These are phyloP conservation scores for Paecilomyces variotii DNA, from an alignment of 2,329 filamentous ascomycete species.

Conservation along the genomic window DNA sequence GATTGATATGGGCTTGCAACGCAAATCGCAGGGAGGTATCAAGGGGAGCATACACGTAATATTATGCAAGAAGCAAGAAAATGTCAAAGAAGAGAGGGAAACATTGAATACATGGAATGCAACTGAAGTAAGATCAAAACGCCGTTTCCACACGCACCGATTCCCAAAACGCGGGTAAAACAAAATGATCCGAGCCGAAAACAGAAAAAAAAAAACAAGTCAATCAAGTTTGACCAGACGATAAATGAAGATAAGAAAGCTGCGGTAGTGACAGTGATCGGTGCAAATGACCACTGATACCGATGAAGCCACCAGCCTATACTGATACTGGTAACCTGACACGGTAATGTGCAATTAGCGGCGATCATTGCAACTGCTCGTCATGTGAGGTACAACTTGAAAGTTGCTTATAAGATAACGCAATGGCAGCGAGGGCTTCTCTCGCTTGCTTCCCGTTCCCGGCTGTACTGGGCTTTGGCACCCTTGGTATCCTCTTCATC, in stretches of 20 bases:
- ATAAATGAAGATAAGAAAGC: not conserved
- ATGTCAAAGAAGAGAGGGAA: not conserved
- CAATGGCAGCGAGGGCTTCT: conserved; percentile 56
- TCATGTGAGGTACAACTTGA: not conserved
- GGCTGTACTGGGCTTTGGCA: conserved; percentile 45
- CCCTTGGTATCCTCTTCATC: conserved; percentile 71
- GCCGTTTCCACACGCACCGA: conserved; percentile 7
- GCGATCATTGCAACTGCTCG: not conserved
- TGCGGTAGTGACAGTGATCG: not conserved
- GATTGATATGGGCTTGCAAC: not conserved
- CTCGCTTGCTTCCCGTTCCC: conserved; percentile 48
- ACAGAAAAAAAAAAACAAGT: not conserved
- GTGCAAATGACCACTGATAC: not conserved
- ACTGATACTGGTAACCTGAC: not conserved
- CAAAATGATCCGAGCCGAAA: conserved; percentile 1
- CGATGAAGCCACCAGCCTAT: not conserved
- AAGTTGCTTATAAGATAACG: conserved; percentile 47
- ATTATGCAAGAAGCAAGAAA: conserved; percentile 2
- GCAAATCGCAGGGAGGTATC: conserved; percentile 3
- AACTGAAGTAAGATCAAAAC: conserved; percentile 10
- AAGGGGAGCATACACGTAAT: conserved; percentile 6
- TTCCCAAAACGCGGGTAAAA: not conserved
- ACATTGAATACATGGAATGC: conserved; percentile 10
- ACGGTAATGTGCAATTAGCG: not conserved
- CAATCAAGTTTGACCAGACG: not conserved